These are phyloP conservation scores for Tylopilus plumbeoviolaceoides DNA, from an alignment of 768 basidiomycete genomes.

Conservation along the genomic window DNA sequence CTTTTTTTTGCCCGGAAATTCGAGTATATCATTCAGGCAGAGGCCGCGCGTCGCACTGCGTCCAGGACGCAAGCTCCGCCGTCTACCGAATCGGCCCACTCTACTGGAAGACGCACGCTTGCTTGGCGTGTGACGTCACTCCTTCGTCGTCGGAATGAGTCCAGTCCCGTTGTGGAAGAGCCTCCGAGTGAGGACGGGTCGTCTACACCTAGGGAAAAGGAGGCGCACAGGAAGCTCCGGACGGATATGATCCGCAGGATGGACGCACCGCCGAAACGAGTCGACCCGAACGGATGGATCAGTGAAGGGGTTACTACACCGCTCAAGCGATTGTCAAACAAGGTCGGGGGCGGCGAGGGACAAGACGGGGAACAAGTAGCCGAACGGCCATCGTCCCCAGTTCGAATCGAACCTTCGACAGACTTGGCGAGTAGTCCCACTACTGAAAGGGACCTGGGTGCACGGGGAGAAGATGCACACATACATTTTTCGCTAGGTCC, in stretches of 20 bases:
- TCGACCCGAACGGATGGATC: slow-evolving; percentile 74
- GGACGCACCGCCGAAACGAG: slow-evolving; percentile 60
- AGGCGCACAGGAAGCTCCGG: slow-evolving; percentile 34
- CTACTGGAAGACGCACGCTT: slow-evolving; percentile 18
- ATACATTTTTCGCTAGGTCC: background rate
- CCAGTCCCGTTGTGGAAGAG: slow-evolving; percentile 26
- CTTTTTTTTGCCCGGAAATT: slow-evolving; percentile 71
- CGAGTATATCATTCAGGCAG: slow-evolving; percentile 48
- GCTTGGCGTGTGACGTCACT: slow-evolving; percentile 31
- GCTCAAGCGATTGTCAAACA: slow-evolving; percentile 15
- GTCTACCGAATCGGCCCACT: slow-evolving; percentile 19
- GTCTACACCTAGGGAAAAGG: slow-evolving; percentile 23
- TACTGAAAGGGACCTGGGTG: background rate
- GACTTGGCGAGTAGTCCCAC: background rate
- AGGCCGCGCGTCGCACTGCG: slow-evolving; percentile 31
- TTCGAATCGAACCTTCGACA: background rate
- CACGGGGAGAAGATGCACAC: background rate
- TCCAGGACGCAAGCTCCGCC: slow-evolving; percentile 18
- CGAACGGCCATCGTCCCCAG: slow-evolving; percentile 7
- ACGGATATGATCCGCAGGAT: slow-evolving; percentile 78
- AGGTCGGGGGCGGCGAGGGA: background rate
- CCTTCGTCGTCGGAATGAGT: slow-evolving; percentile 27
- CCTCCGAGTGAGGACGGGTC: slow-evolving; percentile 13
- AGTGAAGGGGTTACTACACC: slow-evolving; percentile 40
- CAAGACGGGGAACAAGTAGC: background rate